Conservation (phyloP, 2,329 filamentous ascomycete species). For the Coniochaeta sp. region DNA sequence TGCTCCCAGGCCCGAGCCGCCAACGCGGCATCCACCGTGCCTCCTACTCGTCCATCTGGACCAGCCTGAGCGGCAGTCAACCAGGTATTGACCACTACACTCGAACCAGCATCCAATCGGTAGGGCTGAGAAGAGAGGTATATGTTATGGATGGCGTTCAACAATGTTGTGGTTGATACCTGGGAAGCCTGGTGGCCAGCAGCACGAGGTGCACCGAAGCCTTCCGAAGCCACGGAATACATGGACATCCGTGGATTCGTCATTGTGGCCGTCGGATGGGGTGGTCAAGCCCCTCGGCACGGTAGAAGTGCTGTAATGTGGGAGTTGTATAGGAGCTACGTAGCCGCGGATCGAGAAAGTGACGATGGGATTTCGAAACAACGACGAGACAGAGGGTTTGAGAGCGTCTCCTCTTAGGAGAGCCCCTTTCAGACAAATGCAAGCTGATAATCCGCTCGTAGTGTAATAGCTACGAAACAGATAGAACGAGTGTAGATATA, state of each 20-base stretch:
- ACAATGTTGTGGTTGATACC: slow-evolving; percentile 84
- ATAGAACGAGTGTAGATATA: slow-evolving; percentile 7
- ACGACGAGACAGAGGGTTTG: background rate
- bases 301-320: background rate
- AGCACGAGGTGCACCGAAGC: slow-evolving; percentile 47
- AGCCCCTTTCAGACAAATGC: too few species aligned
- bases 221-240: slow-evolving; percentile 61
- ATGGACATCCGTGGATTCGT: slow-evolving; percentile 57
- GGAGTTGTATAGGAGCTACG: background rate
- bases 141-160: slow-evolving; percentile 86
- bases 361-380: background rate
- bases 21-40: slow-evolving; percentile 72
- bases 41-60: slow-evolving; percentile 61
- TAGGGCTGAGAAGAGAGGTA: slow-evolving; percentile 81
- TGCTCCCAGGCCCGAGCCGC: slow-evolving; percentile 90
- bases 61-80: slow-evolving; percentile 68
- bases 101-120: slow-evolving; percentile 80
- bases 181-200: slow-evolving; percentile 65
- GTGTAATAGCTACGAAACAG: background rate
- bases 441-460: background rate
- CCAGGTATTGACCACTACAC: slow-evolving; percentile 93
- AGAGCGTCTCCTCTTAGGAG: background rate
- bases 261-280: slow-evolving; percentile 33
- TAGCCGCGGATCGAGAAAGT: background rate
- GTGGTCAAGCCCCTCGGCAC: slow-evolving; percentile 24